phyloP scores from a whole-genome alignment of 2,329 filamentous ascomycete genomes.

The Sordariomycetes sp. region DNA sequence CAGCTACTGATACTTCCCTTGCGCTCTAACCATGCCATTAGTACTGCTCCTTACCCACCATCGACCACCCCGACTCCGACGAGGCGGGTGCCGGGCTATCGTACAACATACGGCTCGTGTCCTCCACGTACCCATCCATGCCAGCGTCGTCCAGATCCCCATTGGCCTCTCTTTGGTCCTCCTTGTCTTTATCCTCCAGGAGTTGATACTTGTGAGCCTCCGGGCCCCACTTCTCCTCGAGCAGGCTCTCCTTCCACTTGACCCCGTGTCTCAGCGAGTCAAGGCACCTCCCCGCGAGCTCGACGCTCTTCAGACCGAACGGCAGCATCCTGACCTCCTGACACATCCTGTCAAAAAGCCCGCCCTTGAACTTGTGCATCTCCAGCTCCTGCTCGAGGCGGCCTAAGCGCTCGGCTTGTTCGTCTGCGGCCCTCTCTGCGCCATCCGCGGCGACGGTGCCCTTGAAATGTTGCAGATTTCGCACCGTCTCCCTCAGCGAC shows the following conservation, averaged over 20 bases:
- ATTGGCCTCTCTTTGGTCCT: neutral
- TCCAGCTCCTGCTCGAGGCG: neutral
- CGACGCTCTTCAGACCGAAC: neutral
- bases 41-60: neutral
- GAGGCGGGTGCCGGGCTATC: neutral
- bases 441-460: neutral
- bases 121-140: neutral
- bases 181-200: neutral
- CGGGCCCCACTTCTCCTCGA: neutral
- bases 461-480: neutral
- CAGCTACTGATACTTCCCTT: neutral
- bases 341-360: slow-evolving; percentile 2
- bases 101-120: neutral
- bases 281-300: neutral
- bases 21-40: neutral
- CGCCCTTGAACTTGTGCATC: neutral
- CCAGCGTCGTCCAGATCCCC: neutral
- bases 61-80: neutral
- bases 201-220: neutral
- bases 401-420: neutral
- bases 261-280: slow-evolving; percentile 1
- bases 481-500: neutral
- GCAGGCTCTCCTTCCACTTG: neutral
- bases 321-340: slow-evolving; percentile 4
- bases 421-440: neutral